Evolutionary conservation across 2,329 filamentous ascomycete species (phyloP), one percentile per base, ranked within the genome.

Genomic region (Hypoxylon sp.): DNA sequence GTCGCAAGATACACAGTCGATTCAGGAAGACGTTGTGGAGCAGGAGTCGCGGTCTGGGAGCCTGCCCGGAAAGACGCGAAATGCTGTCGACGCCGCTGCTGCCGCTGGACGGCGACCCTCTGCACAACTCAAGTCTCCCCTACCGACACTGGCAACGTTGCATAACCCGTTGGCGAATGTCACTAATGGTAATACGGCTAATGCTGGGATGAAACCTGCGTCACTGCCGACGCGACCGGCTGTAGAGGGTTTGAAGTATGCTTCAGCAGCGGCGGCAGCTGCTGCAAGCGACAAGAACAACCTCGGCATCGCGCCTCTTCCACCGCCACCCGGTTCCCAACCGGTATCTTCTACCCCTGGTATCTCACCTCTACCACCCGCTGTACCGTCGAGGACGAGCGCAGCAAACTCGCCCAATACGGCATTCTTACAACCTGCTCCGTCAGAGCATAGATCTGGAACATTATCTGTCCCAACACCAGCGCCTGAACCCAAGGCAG

Each of bases 211-310:
- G 95, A 99, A 98, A 82, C 95, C 96, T 11, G 96, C 96, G 16
- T 90, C 93, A 16, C 81, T 94, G 72, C 96, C 96, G 1, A 89
- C 92, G 63, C 88, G 95, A 77, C 89, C 92, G 5, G 91, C 93
- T 3, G 93, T 93, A 49, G 95, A 98, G 78, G 93, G 92, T 1
- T 84, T 99, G 70, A 98, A 98, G 80, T 99, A 99, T 77, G 96
- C 96, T 45, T 98, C 96, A 36, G 96, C 96, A 0, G 96, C 96
- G 0, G 96, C 96, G 0, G 96, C 96, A 0, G 96, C 95, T 0
- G 95, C 96, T 0, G 93, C 94, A 46, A 93, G 89, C 77, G 93
- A 97, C 71, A 87, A 83, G 80, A 94, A 93, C 81, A 95, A 91
- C 76, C 91, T 98, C 28, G 96, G 96, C 24, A 97, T 99, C 75